Evolutionary conservation across 768 basidiomycete species (phyloP).

Genomic region (Xerocomellus dryophilus): DNA sequence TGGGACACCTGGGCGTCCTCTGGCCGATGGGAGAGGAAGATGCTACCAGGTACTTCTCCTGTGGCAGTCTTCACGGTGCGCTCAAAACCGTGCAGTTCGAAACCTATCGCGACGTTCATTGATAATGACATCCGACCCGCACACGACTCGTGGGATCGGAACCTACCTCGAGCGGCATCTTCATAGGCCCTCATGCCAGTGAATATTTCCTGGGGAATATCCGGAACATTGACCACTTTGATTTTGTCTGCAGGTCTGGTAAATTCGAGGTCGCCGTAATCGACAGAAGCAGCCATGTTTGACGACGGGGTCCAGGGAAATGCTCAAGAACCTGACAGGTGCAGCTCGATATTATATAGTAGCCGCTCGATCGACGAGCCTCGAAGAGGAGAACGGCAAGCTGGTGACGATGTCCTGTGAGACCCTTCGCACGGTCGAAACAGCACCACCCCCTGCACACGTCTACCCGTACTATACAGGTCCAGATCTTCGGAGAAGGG

Average conservation of each 20-base stretch:
- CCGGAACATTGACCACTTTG: slow-evolving; percentile 37
- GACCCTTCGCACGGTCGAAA: too few relatives aligned
- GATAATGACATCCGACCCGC: background rate
- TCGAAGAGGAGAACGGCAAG: slow-evolving; percentile 2
- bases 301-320: background rate
- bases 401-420: slow-evolving; percentile 4
- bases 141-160: background rate
- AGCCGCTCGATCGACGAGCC: background rate
- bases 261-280: slow-evolving; percentile 34
- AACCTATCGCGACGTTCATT: slow-evolving; percentile 19
- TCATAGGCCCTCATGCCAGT: slow-evolving; percentile 39
- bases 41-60: slow-evolving; percentile 15
- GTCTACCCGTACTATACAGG: too few relatives aligned
- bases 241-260: slow-evolving; percentile 38
- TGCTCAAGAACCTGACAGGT: background rate
- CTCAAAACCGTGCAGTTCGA: slow-evolving; percentile 29
- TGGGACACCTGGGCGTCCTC: slow-evolving; percentile 38
- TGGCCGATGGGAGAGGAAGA: slow-evolving; percentile 41
- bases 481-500: too few relatives aligned
- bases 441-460: too few relatives aligned
- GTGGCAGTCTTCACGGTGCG: slow-evolving; percentile 10
- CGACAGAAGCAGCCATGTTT: slow-evolving; percentile 21
- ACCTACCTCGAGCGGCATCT: slow-evolving; percentile 35
- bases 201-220: slow-evolving; percentile 33
- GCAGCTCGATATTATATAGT: background rate